Percentiles rank a stretch among this genome's conserved stretches.
Evolutionary conservation across 2,329 filamentous ascomycete species (phyloP).

Genomic region (Cladophialophora yegresii): DNA sequence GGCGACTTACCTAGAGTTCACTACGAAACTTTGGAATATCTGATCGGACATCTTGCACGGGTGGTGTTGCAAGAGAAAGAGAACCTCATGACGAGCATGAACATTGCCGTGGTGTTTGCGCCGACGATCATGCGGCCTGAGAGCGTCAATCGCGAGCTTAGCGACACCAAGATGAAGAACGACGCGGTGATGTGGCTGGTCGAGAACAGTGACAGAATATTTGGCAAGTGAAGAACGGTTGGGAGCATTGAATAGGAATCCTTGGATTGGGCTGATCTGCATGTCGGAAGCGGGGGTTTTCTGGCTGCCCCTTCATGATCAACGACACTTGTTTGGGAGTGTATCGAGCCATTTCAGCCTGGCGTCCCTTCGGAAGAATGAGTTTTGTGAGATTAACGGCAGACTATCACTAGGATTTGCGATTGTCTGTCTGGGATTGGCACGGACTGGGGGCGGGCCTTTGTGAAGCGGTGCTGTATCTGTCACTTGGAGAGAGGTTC

Average conservation of each 20-base stretch:
- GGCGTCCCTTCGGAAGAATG: constrained; percentile 8
- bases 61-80: constrained; percentile 80
- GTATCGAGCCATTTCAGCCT: constrained; percentile 18
- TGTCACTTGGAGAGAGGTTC: not conserved
- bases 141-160: constrained; percentile 91
- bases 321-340: constrained; percentile 12
- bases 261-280: constrained; percentile 15
- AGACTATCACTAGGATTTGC: constrained; percentile 5
- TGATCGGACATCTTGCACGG: constrained; percentile 88
- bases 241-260: constrained; percentile 19
- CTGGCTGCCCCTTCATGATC: constrained; percentile 10
- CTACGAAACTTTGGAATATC: constrained; percentile 84
- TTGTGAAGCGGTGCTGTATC: constrained; percentile 3
- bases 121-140: constrained; percentile 94
- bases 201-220: constrained; percentile 83
- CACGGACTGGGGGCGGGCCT: constrained; percentile 7
- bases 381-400: not conserved
- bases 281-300: not conserved
- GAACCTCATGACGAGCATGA: constrained; percentile 96
- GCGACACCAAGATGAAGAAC: constrained; percentile 92
- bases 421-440: constrained; percentile 9
- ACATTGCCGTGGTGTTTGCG: constrained; percentile 94
- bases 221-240: constrained; percentile 46
- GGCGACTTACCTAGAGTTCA: constrained; percentile 79
- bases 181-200: constrained; percentile 88